phyloP scores from a whole-genome alignment of 208 protist species.

The Chromosphaera perkinsii region DNA sequence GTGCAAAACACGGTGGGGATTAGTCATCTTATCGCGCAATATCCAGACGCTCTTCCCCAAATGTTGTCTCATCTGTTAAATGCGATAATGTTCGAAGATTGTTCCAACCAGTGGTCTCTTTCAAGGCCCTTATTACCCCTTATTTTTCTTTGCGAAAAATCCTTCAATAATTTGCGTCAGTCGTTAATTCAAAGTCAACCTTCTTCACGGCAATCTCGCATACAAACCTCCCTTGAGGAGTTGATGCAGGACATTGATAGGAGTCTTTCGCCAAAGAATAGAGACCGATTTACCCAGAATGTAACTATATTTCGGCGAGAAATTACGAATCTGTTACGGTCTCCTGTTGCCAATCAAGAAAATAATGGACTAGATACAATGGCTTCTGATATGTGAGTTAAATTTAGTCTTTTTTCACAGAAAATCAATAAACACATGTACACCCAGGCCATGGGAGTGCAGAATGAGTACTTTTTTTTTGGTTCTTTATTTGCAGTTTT shows the following conservation, averaged over 20 bases:
- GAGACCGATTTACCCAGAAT: conserved; percentile 55
- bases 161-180: background rate
- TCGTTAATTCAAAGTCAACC: background rate
- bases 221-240: background rate
- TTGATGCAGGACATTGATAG: conserved; percentile 42
- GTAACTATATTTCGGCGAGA: conserved; percentile 48
- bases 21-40: conserved; percentile 20
- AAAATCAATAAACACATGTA: no score
- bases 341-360: background rate
- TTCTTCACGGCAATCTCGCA: no score
- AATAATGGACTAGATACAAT: no score
- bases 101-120: conserved; percentile 46
- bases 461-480: no score
- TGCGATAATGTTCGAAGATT: conserved; percentile 54
- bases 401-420: no score
- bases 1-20: background rate
- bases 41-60: conserved; percentile 29
- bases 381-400: no score
- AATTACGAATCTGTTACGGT: conserved; percentile 5
- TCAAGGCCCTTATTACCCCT: conserved; percentile 49
- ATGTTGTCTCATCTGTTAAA: conserved; percentile 26
- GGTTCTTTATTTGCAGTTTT: no score
- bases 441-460: no score
- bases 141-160: conserved; percentile 23
- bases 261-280: conserved; percentile 41